These are phyloP conservation scores for Malassezia dermatis DNA, from an alignment of 1,284 basidiomycete species.

Conservation along the genomic window DNA sequence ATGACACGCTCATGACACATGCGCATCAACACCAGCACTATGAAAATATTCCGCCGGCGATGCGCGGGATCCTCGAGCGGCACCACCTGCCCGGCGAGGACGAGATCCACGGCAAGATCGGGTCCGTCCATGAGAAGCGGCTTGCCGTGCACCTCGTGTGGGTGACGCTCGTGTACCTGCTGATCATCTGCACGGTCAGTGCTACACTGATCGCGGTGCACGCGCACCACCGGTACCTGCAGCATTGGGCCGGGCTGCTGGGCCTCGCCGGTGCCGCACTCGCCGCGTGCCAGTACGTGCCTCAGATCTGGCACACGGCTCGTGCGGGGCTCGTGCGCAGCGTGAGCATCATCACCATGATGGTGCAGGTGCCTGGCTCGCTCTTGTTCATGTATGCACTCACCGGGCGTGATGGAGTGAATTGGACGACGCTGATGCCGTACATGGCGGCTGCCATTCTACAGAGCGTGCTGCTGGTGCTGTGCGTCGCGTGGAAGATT, in stretches of 20 bases:
- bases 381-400: slow-evolving; percentile 70
- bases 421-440: slow-evolving; percentile 46
- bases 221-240: not conserved
- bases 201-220: not conserved
- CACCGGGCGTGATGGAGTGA: slow-evolving; percentile 36
- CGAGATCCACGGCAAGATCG: slow-evolving; percentile 8
- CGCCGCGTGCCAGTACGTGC: slow-evolving; percentile 73
- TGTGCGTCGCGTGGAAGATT: slow-evolving; percentile 48
- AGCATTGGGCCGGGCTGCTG: slow-evolving; percentile 69
- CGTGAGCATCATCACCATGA: slow-evolving; percentile 85
- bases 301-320: slow-evolving; percentile 75
- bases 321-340: slow-evolving; percentile 72
- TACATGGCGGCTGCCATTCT: slow-evolving; percentile 76
- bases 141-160: slow-evolving; percentile 64
- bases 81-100: slow-evolving; percentile 10
- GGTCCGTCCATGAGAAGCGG: slow-evolving; percentile 58
- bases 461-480: slow-evolving; percentile 65
- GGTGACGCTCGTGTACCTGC: slow-evolving; percentile 67
- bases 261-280: slow-evolving; percentile 70
- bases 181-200: slow-evolving; percentile 39
- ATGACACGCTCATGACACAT: slow-evolving; percentile 6
- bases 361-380: slow-evolving; percentile 82
- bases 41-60: slow-evolving; percentile 5
- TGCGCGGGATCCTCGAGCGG: slow-evolving; percentile 15
- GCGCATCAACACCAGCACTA: not conserved